Conservation (phyloP, 1,284 basidiomycete genomes). For the Ganoderma leucocontextum region DNA sequence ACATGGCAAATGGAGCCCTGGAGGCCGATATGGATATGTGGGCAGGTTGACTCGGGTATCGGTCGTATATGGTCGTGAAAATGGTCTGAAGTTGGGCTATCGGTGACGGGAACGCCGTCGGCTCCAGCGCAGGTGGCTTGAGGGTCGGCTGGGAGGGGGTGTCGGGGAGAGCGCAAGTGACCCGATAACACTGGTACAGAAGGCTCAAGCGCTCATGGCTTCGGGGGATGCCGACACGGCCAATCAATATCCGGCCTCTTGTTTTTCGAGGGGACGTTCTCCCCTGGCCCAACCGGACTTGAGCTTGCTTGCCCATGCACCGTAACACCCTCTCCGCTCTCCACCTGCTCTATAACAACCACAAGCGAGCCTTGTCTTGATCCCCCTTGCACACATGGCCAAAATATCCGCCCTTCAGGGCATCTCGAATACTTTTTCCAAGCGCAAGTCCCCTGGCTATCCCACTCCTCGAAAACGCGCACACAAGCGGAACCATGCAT, state of each 20-base stretch:
- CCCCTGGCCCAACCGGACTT: background rate
- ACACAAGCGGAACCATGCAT: constrained; percentile 37
- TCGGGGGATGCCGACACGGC: background rate
- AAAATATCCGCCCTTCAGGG: constrained; percentile 35
- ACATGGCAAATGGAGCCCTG: constrained; percentile 27
- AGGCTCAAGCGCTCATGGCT: background rate
- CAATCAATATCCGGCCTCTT: background rate
- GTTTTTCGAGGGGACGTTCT: background rate
- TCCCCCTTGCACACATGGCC: constrained; percentile 23
- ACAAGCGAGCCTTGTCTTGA: constrained; percentile 17
- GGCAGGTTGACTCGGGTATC: background rate
- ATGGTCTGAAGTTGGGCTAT: background rate
- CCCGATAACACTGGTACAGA: too few species aligned
- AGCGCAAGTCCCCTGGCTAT: constrained; percentile 20
- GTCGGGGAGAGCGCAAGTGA: background rate
- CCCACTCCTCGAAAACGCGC: constrained; percentile 23
- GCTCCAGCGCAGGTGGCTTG: background rate
- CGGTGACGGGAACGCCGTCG: background rate
- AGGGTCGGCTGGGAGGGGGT: background rate
- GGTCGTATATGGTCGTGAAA: constrained; percentile 24
- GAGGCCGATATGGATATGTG: background rate
- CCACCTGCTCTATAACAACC: constrained; percentile 11
- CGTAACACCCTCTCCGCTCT: background rate
- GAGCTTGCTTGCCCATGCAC: constrained; percentile 13
- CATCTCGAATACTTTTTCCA: constrained; percentile 28